These are phyloP conservation scores for Diaporthe aspalathi DNA, from an alignment of 2,329 filamentous ascomycete species.

Conservation along the genomic window DNA sequence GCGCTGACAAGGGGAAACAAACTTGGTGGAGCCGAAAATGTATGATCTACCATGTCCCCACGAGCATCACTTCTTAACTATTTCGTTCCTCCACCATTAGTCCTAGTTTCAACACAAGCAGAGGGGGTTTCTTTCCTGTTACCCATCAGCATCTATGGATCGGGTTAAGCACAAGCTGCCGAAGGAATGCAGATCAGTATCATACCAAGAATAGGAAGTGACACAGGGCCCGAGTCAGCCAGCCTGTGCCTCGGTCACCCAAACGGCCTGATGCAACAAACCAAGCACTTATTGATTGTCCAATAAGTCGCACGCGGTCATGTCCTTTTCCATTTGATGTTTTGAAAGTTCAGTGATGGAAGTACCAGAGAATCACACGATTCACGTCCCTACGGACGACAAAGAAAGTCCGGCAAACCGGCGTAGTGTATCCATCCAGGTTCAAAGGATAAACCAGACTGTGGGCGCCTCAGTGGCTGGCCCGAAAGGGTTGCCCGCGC, in stretches of 20 bases:
- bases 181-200: not conserved
- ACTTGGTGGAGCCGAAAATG: not conserved
- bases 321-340: not conserved
- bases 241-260: conserved; percentile 3
- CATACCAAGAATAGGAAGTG: not conserved
- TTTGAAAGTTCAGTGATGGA: not conserved
- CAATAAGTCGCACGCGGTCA: not conserved
- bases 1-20: not conserved
- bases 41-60: not conserved
- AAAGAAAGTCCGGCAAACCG: conserved; percentile 2
- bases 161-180: not conserved
- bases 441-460: no score
- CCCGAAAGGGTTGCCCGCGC: not conserved
- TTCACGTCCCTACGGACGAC: not conserved
- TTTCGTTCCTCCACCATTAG: not conserved
- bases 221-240: conserved; percentile 9
- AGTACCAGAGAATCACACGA: not conserved
- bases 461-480: not conserved
- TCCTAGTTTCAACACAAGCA: not conserved
- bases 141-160: not conserved
- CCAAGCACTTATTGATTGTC: not conserved
- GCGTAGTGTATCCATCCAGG: not conserved
- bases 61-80: not conserved
- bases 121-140: not conserved
- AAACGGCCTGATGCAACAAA: not conserved